Base-by-base conservation (phyloP, 2,329 filamentous ascomycete species). In the Capronia coronata region DNA sequence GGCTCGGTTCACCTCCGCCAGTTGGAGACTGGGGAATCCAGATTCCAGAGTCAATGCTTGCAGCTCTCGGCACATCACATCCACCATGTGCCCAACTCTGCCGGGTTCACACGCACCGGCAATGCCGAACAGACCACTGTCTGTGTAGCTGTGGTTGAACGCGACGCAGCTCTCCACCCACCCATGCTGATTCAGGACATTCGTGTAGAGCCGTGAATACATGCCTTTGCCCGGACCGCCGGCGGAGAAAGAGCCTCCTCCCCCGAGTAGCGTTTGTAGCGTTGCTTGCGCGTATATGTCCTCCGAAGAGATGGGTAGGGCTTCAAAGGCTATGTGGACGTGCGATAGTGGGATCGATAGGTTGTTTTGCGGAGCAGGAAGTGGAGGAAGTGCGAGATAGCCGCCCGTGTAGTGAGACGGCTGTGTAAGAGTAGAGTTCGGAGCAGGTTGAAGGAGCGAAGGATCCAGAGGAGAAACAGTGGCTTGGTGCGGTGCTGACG, bases 181-280 rank as follows among this genome's bases (percentile, higher is more conserved):
- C 60, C 86, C 88, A 71, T 95, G 84, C 71, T 97, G 90, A 74
- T 98, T 98, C 44, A 98, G 79, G 0, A 97, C 91, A 66, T 96
- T 95, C 56, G 90, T 97, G 75, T 96, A 98, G 7, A 98, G 80
- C 10, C 93, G 85, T 30, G 87, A 94, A 75, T 97, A 97, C 93
- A 98, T 98, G 67, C 93, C 93, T 74, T 98, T 98, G 46, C 93
- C 93, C 3, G 93, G 93, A 0, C 93, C 93, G 61, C 93, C 93
- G 46, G 93, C 93, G 13, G 87, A 94, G 74, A 98, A 98, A 48
- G 90, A 96, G 19, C 93, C 93, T 42, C 93, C 93, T 41, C 93
- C 93, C 50, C 93, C 93, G 27, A 98, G 86, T 8, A 98, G 84
- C 1, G 89, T 97, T 69, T 97, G 94, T 1, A 98, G 77, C 0